phyloP scores from a whole-genome alignment of 176 grass and related monocot genomes.

The Stipa capillata region DNA sequence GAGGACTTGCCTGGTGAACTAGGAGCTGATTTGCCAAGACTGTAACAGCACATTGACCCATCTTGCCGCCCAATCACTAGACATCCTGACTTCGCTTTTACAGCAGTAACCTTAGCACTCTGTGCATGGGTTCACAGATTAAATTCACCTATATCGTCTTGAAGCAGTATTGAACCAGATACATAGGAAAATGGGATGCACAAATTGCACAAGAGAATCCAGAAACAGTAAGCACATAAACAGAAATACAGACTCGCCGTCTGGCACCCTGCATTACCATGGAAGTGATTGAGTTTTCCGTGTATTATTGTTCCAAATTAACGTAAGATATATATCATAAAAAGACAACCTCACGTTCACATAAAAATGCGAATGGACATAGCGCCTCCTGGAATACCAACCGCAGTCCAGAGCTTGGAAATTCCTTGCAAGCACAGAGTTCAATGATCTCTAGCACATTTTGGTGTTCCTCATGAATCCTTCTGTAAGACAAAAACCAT shows the following conservation, averaged over 20 bases:
- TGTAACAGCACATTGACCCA: constrained; percentile 76
- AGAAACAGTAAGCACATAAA: constrained; percentile 73
- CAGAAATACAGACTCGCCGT: constrained; percentile 41
- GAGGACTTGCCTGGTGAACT: constrained; percentile 63
- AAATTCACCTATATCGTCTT: constrained; percentile 56
- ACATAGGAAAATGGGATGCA: constrained; percentile 59
- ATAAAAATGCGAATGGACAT: constrained; percentile 65
- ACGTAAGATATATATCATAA: constrained; percentile 13
- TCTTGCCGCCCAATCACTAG: constrained; percentile 72
- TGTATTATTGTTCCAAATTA: background rate
- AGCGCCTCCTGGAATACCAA: constrained; percentile 76
- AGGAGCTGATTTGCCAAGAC: constrained; percentile 65
- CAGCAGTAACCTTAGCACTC: constrained; percentile 64
- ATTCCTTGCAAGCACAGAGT: constrained; percentile 46
- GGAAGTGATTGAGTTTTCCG: background rate
- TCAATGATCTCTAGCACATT: constrained; percentile 76
- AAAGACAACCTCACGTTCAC: constrained; percentile 60
- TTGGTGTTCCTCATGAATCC: constrained; percentile 65
- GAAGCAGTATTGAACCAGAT: constrained; percentile 62
- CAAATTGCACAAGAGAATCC: constrained; percentile 63
- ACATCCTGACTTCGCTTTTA: constrained; percentile 54
- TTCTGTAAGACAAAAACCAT: constrained; percentile 45
- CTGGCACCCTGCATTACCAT: constrained; percentile 47
- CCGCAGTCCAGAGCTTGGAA: constrained; percentile 65
- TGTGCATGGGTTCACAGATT: constrained; percentile 51